Base-by-base conservation (phyloP, 805 yeast species). In the Starmerella floricola region DNA sequence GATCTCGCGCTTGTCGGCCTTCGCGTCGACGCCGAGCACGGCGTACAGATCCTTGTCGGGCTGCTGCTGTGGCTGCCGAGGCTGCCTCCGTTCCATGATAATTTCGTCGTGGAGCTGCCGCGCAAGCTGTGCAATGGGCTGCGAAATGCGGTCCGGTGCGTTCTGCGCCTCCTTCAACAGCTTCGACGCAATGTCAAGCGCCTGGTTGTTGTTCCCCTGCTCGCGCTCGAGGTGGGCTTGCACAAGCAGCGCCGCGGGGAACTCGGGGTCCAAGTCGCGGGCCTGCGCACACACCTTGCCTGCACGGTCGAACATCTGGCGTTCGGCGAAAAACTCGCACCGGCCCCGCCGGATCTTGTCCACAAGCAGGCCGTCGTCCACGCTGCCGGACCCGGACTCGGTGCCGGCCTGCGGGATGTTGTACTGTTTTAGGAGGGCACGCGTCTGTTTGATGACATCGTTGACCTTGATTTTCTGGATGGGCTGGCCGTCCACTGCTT, bases 1-100 rank as follows among this genome's bases (percentile, higher is more conserved):
- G 47, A 88, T 78, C 6, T 81, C 79, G 45, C 71, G 69, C 1
- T 74, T 77, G 44, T 73, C 76, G 0, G 96, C 94, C 47, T 72
- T 72, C 44, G 68, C 65, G 0, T 76, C 51, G 5, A 88, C 70
- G 12, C 78, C 93, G 15, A 88, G 62, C 3, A 81, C 68, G 55
- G 83, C 82, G 61, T 88, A 88, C 55, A 82, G 83, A 55, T 88
- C 94, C 47, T 74, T 74, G 38, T 69, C 62, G 16, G 52, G 49
- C 24, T 41, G 43, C 30, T 43, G 48, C 40, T 43, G 42, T 17
- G 29, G 43, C 12, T 34, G 48, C 27, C 42, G 51, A 24, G 61
- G 61, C 35, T 55, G 59, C 21, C 36, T 8, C 6, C 63, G 44
- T 36, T 47, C 49, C 13, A 40, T 46, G 28, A 51, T 46, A 31